Conservation (phyloP, 2,329 filamentous ascomycete species). For the Colletotrichum sidae region DNA sequence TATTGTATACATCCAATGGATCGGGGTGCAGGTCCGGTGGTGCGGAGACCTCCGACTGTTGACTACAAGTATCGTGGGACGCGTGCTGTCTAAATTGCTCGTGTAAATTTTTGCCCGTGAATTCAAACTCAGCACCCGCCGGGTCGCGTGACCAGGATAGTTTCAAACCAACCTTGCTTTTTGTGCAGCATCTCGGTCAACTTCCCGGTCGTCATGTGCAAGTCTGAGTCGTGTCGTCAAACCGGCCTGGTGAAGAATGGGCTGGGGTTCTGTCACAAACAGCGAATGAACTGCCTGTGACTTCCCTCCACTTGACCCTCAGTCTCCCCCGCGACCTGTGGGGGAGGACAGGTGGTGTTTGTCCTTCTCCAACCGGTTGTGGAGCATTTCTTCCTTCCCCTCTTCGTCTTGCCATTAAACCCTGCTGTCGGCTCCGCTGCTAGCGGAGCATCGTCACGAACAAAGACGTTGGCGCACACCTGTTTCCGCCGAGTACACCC, state of each 20-base stretch:
- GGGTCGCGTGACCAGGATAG: neutral
- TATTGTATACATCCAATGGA: no score
- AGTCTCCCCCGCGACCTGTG: constrained; percentile 1
- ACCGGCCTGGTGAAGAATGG: neutral
- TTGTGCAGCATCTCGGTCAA: neutral
- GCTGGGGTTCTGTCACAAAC: neutral
- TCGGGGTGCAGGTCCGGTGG: no score
- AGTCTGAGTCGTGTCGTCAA: constrained; percentile 19
- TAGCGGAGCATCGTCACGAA: neutral
- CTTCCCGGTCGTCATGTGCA: constrained; percentile 7
- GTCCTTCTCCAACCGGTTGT: constrained; percentile 3
- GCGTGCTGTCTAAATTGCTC: no score
- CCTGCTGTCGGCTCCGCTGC: neutral
- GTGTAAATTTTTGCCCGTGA: no score
- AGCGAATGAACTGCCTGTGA: constrained; percentile 3
- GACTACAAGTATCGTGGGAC: no score
- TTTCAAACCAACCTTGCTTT: neutral
- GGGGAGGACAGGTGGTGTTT: neutral
- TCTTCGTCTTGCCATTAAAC: no score
- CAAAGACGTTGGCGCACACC: no score
- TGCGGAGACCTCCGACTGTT: neutral
- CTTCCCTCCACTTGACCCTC: constrained; percentile 8
- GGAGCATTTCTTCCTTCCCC: neutral
- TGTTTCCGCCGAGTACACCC: neutral
- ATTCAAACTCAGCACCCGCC: no score